phyloP scores from a whole-genome alignment of 495 filamentous ascomycete species.

The Viridothelium virens region DNA sequence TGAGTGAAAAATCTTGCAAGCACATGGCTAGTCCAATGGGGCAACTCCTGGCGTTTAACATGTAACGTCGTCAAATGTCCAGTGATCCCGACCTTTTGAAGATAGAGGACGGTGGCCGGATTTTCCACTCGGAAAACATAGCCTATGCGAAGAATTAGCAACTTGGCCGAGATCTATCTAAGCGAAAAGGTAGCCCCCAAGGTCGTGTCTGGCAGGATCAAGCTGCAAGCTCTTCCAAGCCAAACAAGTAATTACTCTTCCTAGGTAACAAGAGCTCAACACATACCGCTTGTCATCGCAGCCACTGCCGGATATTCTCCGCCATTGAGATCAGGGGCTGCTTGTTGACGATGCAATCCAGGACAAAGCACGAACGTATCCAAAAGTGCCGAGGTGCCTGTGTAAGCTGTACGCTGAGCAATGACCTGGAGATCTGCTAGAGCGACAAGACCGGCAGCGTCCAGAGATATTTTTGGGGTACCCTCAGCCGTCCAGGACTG shows the following conservation, averaged over 20 bases:
- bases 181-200: not conserved
- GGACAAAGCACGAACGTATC: slow-evolving; percentile 52
- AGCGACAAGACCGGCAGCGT: slow-evolving; percentile 33
- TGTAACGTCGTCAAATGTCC: slow-evolving; percentile 24
- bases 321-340: slow-evolving; percentile 36
- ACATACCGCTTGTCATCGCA: slow-evolving; percentile 23
- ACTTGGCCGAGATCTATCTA: not conserved
- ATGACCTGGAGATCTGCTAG: slow-evolving; percentile 51
- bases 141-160: slow-evolving; percentile 9
- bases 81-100: slow-evolving; percentile 24
- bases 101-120: slow-evolving; percentile 24
- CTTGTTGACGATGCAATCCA: slow-evolving; percentile 53
- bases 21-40: not conserved
- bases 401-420: slow-evolving; percentile 46
- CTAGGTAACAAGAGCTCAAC: no score
- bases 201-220: not conserved
- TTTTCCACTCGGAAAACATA: slow-evolving; percentile 33
- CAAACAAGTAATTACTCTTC: not conserved
- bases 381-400: slow-evolving; percentile 44
- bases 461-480: slow-evolving; percentile 14
- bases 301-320: slow-evolving; percentile 30
- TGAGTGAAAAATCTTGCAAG: slow-evolving; percentile 8
- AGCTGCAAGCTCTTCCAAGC: not conserved
- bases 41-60: slow-evolving; percentile 8
- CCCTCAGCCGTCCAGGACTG: slow-evolving; percentile 6